These are phyloP conservation scores for Sporothrix pseudoabietina DNA, from an alignment of 2,329 filamentous ascomycete genomes.

Conservation along the genomic window DNA sequence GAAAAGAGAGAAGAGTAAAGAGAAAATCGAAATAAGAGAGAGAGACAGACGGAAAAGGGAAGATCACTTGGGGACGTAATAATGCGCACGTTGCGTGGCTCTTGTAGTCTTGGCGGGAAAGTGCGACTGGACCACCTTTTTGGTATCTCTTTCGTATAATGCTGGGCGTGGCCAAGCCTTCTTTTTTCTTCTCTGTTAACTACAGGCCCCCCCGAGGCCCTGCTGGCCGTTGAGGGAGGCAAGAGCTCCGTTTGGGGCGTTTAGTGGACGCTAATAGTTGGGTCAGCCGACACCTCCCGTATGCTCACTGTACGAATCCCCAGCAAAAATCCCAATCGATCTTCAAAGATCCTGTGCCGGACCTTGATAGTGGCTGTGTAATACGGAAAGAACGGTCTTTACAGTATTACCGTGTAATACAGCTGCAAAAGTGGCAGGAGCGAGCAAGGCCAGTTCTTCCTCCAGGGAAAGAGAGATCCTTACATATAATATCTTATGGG, in stretches of 20 bases:
- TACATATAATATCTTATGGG: not conserved
- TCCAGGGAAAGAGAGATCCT: not conserved
- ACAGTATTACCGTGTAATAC: not conserved
- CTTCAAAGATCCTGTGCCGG: not conserved
- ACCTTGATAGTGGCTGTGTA: constrained; percentile 10
- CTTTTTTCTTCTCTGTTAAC: not conserved
- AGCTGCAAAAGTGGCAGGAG: not conserved
- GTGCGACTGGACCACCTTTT: not conserved
- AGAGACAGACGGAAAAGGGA: constrained; percentile 8
- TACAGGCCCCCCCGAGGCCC: not conserved
- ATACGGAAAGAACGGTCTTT: not conserved
- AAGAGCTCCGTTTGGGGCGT: not conserved
- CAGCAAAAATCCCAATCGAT: not conserved
- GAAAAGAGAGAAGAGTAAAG: not conserved
- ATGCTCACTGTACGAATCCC: not conserved
- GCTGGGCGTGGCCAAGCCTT: not conserved
- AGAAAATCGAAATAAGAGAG: constrained; percentile 9
- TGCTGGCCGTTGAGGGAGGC: not conserved
- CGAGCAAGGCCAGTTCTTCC: not conserved
- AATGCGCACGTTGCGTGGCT: constrained; percentile 12
- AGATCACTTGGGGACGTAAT: constrained; percentile 19
- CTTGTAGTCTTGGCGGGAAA: constrained; percentile 10
- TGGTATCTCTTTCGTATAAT: not conserved
- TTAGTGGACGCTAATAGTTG: constrained; percentile 1
- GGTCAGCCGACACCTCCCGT: constrained; percentile 12